Conservation (phyloP, 768 basidiomycete genomes). For the Phylloporus arenicola region DNA sequence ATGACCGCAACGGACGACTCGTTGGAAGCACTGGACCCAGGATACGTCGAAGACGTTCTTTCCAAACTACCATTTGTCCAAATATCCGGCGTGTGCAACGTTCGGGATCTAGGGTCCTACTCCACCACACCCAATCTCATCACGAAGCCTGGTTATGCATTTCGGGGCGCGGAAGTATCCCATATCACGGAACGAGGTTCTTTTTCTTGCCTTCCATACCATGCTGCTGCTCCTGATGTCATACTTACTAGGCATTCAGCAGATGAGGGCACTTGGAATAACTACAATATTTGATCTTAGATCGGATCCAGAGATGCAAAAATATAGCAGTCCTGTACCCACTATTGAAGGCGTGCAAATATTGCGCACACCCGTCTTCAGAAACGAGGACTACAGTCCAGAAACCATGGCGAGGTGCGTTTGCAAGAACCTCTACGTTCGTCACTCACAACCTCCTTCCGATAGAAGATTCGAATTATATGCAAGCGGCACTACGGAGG, state of each 20-base stretch:
- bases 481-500: slow-evolving; percentile 77
- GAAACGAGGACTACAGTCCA: slow-evolving; percentile 74
- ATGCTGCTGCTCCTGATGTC: background rate
- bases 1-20: slow-evolving; percentile 23
- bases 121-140: slow-evolving; percentile 42
- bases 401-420: slow-evolving; percentile 81
- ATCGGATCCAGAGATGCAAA: slow-evolving; percentile 73
- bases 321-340: slow-evolving; percentile 64
- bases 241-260: slow-evolving; percentile 44
- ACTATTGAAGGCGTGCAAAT: slow-evolving; percentile 58
- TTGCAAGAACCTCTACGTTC: slow-evolving; percentile 10
- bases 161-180: slow-evolving; percentile 71
- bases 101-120: slow-evolving; percentile 67
- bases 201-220: slow-evolving; percentile 5
- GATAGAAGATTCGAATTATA: slow-evolving; percentile 51
- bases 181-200: slow-evolving; percentile 63
- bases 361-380: slow-evolving; percentile 56
- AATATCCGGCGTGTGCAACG: slow-evolving; percentile 70
- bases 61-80: slow-evolving; percentile 66
- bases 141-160: slow-evolving; percentile 54
- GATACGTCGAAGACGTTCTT: slow-evolving; percentile 56
- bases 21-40: slow-evolving; percentile 63
- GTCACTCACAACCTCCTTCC: slow-evolving; percentile 5
- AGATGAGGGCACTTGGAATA: slow-evolving; percentile 57
- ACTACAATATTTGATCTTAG: slow-evolving; percentile 70